Conservation (phyloP, 495 filamentous ascomycete genomes). For the Amorphotheca resinae region DNA sequence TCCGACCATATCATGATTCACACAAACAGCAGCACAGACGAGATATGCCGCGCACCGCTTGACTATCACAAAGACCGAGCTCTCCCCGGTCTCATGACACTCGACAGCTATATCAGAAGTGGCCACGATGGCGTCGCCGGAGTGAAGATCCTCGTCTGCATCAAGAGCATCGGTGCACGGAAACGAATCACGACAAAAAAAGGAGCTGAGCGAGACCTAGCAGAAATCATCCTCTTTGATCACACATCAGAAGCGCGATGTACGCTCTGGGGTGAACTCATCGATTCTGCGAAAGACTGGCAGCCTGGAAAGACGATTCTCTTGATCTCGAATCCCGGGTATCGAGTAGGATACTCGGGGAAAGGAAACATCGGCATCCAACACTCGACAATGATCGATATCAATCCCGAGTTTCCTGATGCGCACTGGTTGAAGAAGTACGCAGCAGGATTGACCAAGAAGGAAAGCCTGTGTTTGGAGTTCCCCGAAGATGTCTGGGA, state of each 20-base stretch:
- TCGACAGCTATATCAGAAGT: slow-evolving; percentile 35
- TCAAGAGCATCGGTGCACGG: slow-evolving; percentile 40
- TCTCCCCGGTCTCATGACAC: slow-evolving; percentile 38
- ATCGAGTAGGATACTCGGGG: slow-evolving; percentile 19
- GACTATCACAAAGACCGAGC: slow-evolving; percentile 25
- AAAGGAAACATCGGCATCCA: slow-evolving; percentile 30
- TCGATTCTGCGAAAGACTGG: slow-evolving; percentile 38
- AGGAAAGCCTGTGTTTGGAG: slow-evolving; percentile 38
- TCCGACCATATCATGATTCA: slow-evolving; percentile 40
- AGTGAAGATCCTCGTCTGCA: slow-evolving; percentile 40
- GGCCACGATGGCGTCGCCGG: slow-evolving; percentile 37
- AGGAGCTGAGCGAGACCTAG: slow-evolving; percentile 26
- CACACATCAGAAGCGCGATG: slow-evolving; percentile 42
- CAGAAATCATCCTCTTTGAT: slow-evolving; percentile 46
- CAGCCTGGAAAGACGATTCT: slow-evolving; percentile 40
- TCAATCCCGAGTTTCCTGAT: slow-evolving; percentile 45
- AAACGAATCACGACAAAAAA: slow-evolving; percentile 38
- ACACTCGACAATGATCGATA: slow-evolving; percentile 37
- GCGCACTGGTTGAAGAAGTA: slow-evolving; percentile 43
- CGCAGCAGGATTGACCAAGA: slow-evolving; percentile 35
- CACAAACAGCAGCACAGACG: slow-evolving; percentile 29
- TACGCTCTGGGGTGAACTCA: slow-evolving; percentile 39
- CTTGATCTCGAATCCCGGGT: slow-evolving; percentile 40
- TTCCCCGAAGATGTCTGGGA: slow-evolving; percentile 43
- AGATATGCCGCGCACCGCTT: slow-evolving; percentile 34